Conservation (phyloP, 371 early-diverging fungal species). For the Circinella minor region DNA sequence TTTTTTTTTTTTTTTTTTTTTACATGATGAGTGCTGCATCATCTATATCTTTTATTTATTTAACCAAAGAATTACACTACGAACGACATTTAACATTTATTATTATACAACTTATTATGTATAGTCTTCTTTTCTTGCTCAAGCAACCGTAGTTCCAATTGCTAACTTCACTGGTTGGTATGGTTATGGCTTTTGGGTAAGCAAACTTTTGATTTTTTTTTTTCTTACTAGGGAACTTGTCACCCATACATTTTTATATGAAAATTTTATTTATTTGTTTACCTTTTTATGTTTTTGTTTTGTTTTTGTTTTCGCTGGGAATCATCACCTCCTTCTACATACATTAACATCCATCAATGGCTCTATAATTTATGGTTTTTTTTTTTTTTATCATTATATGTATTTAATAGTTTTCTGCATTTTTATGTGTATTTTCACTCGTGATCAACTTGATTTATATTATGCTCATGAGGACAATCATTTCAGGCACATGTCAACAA, state of each 20-base stretch:
- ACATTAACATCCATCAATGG: no score
- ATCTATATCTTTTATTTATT: not conserved
- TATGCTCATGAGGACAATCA: slow-evolving; percentile 36
- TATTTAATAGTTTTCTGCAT: slow-evolving; percentile 45
- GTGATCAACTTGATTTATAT: slow-evolving; percentile 64
- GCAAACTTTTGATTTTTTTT: not conserved
- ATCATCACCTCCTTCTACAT: no score
- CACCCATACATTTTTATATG: no score
- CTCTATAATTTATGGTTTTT: no score
- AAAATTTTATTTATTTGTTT: no score
- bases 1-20: not conserved
- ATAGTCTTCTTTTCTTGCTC: slow-evolving; percentile 59
- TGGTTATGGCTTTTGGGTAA: slow-evolving; percentile 71
- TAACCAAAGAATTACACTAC: not conserved
- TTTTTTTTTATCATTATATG: no score
- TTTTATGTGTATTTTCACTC: slow-evolving; percentile 64
- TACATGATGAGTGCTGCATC: no score
- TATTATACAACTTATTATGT: not conserved
- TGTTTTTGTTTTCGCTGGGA: no score
- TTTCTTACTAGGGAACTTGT: not conserved
- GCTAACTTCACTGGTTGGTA: slow-evolving; percentile 61
- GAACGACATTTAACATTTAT: no score
- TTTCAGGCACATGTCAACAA: slow-evolving; percentile 12
- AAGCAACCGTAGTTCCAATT: slow-evolving; percentile 67
- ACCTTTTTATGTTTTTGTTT: no score